Base-by-base conservation (phyloP, 495 filamentous ascomycete genomes). In the Chaetomium cochliodes region DNA sequence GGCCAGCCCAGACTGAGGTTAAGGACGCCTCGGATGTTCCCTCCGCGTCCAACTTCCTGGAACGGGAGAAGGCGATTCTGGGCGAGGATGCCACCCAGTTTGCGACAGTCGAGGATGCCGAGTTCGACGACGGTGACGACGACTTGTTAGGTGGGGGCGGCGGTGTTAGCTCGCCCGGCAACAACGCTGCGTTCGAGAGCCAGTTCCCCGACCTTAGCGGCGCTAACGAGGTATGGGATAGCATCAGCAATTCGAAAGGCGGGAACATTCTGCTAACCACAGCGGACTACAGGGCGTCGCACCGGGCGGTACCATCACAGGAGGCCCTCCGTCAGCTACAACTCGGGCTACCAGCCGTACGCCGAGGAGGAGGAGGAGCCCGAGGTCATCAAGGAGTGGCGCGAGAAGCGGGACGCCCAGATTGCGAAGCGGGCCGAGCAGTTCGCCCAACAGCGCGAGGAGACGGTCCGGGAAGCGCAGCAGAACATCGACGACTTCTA, bases 401-500 rank as follows among this genome's bases (percentile, higher is more conserved):
- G 96, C 70, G 90, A 92, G 76, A 89, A 90, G 69, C 89, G 94
- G 63, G 89, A 92, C 67, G 85, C 88, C 16, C 82, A 84, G 66
- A 85, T 93, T 61, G 80, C 88, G 64, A 89, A 89, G 72, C 90
- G 92, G 65, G 88, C 88, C 52, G 86, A 92, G 74, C 81, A 90
- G 69, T 91, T 91, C 46, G 84, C 85, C 33, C 79, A 85, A 54
- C 90, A 90, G 77, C 96, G 96, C 72, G 82, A 80, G 30, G 85
- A 92, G 74, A 97, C 92, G 9, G 78, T 96, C 71, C 85, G 88
- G 75, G 90, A 90, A 67, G 96, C 96, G 44, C 92, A 88, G 64
- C 82, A 90, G 69, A 90, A 92, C 74, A 93, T 98, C 63, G 94
- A 99, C 71, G 96, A 97, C 71, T 99, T 99, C 82, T 99, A 99